Percentiles rank a stretch among this genome's conserved stretches.
Conservation (phyloP, 371 early-diverging fungal species). For the Coemansia sp. region DNA sequence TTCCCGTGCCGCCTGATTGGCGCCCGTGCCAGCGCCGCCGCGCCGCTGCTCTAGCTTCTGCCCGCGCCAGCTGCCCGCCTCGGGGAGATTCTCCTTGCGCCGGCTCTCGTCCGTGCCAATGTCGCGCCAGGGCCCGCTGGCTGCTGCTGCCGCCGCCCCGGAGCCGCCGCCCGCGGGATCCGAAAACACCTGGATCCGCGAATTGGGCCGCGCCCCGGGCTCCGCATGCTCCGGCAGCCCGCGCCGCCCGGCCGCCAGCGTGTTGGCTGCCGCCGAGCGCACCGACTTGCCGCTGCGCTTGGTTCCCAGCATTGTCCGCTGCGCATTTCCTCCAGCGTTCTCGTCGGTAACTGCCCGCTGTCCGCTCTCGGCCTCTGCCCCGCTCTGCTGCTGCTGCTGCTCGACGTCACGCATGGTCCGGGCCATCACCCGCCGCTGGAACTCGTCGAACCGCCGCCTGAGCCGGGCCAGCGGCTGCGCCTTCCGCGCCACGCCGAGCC, state of each 20-base stretch:
- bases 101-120: slow-evolving; percentile 51
- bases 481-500: slow-evolving; percentile 56
- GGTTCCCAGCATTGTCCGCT: slow-evolving; percentile 50
- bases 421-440: slow-evolving; percentile 53
- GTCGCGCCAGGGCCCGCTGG: slow-evolving; percentile 43
- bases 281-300: slow-evolving; percentile 41
- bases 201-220: slow-evolving; percentile 9
- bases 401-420: slow-evolving; percentile 15
- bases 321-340: slow-evolving; percentile 9
- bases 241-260: slow-evolving; percentile 21
- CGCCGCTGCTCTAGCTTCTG: slow-evolving; percentile 44
- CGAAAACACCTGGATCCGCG: slow-evolving; percentile 49
- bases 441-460: slow-evolving; percentile 52
- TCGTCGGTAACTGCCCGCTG: background rate
- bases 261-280: slow-evolving; percentile 45
- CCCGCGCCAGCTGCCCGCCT: slow-evolving; percentile 51
- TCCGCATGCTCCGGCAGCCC: slow-evolving; percentile 6
- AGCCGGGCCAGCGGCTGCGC: slow-evolving; percentile 63
- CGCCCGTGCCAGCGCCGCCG: background rate
- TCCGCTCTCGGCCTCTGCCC: background rate
- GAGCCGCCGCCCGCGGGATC: slow-evolving; percentile 38
- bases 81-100: slow-evolving; percentile 52
- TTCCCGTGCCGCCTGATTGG: slow-evolving; percentile 7
- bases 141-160: background rate
- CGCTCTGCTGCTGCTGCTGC: background rate